Base-by-base conservation (phyloP, 345 rosid genomes). In the Eucalyptus camaldulensis region DNA sequence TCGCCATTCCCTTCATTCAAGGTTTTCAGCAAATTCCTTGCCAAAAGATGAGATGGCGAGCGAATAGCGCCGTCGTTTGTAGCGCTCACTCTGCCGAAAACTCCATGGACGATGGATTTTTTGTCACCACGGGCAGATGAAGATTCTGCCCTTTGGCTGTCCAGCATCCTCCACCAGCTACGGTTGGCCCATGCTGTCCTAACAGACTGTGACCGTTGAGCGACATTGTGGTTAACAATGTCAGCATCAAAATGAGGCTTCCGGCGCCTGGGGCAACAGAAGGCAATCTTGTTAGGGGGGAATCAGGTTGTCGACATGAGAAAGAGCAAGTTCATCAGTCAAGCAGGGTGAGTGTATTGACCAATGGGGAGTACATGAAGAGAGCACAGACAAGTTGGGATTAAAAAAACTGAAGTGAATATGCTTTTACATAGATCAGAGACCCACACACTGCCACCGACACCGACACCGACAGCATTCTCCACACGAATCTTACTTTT, bases 61-160 rank as follows among this genome's bases (percentile, higher is more conserved):
- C 25, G 2, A 53, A 53, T 0, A 1, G 10, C 1, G 5, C 1
- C 25, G 2, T 21, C 4, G 58, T 53, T 21, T 53, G 58, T 1
- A 16, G 62, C 13, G 6, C 44, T 16, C 7, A 44, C 47, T 6
- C 83, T 21, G 2, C 83, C 2, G 8, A 47, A 76, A 37, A 76
- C 83, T 76, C 83, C 83, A 76, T 76, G 7, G 47, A 10, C 24
- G 44, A 69, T 31, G 80, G 8, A 4, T 37, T 60, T 58, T 76
- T 33, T 6, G 3, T 37, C 7, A 13, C 83, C 8, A 1, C 5
- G 5, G 15, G 45, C 27, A 76, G 47, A 76, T 37, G 22, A 3
- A 1, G 47, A 76, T 37, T 21, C 8, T 76, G 45, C 83, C 8
- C 3, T 76, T 27, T 19, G 27, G 47, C 83, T 76, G 83, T 37